Conservation (phyloP, 2,329 filamentous ascomycete species). For the Fusarium duplospermum region DNA sequence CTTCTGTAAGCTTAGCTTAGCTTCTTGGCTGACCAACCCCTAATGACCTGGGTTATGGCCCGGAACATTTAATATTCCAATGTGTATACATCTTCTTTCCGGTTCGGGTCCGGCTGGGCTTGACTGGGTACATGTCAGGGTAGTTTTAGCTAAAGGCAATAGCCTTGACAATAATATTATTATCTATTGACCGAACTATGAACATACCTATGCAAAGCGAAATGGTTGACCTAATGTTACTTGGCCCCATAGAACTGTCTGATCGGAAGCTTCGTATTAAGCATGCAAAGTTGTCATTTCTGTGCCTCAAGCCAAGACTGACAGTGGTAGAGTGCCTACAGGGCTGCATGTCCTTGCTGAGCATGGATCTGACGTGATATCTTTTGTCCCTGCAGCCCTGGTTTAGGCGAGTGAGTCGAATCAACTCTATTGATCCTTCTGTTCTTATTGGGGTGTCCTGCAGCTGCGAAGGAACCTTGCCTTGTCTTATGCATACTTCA, state of each 20-base stretch:
- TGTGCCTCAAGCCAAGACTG: background rate
- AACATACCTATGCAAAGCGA: background rate
- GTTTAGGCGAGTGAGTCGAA: background rate
- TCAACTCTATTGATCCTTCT: background rate
- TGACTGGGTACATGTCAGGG: background rate
- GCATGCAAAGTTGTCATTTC: background rate
- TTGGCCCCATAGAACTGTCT: background rate
- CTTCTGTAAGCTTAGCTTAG: conserved; percentile 8
- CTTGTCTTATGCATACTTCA: background rate
- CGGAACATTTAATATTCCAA: background rate
- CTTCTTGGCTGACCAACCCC: background rate
- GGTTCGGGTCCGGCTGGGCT: background rate
- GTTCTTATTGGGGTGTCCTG: background rate
- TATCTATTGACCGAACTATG: background rate
- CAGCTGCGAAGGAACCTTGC: background rate
- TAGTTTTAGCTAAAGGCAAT: background rate
- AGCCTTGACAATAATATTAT: background rate
- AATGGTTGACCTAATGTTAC: background rate
- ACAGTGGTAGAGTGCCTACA: background rate
- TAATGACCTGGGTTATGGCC: conserved; percentile 6
- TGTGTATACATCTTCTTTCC: conserved; percentile 1
- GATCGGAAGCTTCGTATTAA: background rate
- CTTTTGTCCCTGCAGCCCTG: background rate
- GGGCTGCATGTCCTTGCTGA: background rate
- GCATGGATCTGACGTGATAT: background rate